Percentiles rank a stretch among this genome's conserved stretches.
Conservation (phyloP, 345 rosid species). For the Syzygium jambos region DNA sequence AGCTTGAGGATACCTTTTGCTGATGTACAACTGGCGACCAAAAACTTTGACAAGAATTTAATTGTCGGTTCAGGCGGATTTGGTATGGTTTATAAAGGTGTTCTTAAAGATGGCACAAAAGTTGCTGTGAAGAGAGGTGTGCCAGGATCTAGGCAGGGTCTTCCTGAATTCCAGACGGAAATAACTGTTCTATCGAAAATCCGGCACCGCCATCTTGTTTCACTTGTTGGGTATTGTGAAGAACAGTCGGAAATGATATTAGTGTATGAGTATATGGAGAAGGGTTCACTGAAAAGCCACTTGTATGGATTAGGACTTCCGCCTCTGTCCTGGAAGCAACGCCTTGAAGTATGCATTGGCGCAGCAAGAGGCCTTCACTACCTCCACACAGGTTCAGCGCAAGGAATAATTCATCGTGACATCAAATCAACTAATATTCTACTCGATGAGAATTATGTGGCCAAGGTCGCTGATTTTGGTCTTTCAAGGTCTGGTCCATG, state of each 20-base stretch:
- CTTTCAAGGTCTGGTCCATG: conserved; percentile 95
- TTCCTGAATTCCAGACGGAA: conserved; percentile 91
- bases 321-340: conserved; percentile 83
- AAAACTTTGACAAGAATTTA: conserved; percentile 60
- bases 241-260: conserved; percentile 94
- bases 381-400: conserved; percentile 91
- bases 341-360: conserved; percentile 86
- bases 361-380: conserved; percentile 95
- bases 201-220: conserved; percentile 89
- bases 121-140: conserved; percentile 88
- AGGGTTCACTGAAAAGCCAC: conserved; percentile 81
- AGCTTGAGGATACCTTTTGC: conserved; percentile 64
- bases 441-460: conserved; percentile 50
- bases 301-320: conserved; percentile 55
- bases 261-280: conserved; percentile 92
- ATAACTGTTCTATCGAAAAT: conserved; percentile 73
- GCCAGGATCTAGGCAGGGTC: conserved; percentile 92
- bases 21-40: conserved; percentile 65
- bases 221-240: conserved; percentile 87
- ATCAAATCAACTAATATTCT: conserved; percentile 87
- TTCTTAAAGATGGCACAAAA: conserved; percentile 63
- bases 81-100: conserved; percentile 88
- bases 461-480: conserved; percentile 98
- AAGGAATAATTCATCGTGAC: conserved; percentile 95
- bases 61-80: conserved; percentile 88